These are phyloP conservation scores for Chionographis japonica DNA, from an alignment of 106 monocot genomes.

Conservation along the genomic window DNA sequence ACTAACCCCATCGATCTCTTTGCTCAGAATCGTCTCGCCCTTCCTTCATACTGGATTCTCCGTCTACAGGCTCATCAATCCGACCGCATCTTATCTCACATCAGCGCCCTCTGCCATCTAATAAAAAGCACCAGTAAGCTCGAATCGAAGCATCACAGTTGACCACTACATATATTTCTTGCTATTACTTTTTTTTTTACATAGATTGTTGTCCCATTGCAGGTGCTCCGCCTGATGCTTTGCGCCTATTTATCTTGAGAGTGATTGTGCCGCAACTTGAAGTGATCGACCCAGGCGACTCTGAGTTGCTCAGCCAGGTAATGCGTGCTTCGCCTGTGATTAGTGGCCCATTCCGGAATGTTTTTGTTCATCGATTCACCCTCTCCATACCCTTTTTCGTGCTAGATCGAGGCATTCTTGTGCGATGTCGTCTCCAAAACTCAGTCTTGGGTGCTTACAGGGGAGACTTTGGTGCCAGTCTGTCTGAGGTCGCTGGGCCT, in stretches of 20 bases:
- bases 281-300: conserved; percentile 25
- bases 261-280: conserved; percentile 53
- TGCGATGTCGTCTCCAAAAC: conserved; percentile 31
- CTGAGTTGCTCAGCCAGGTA: conserved; percentile 50
- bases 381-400: background rate
- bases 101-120: conserved; percentile 54
- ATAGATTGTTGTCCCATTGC: background rate
- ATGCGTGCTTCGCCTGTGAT: background rate
- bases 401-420: conserved; percentile 41
- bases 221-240: conserved; percentile 20
- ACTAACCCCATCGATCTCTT: background rate
- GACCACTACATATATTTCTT: background rate
- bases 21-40: background rate
- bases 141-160: background rate
- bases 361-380: background rate
- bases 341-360: background rate
- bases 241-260: conserved; percentile 39
- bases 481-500: conserved; percentile 55
- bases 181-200: background rate
- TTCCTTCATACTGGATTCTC: background rate
- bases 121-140: conserved; percentile 36
- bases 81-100: conserved; percentile 24
- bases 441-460: conserved; percentile 36
- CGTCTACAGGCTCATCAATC: conserved; percentile 11
- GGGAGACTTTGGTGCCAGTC: conserved; percentile 49